phyloP scores from a whole-genome alignment of 345 rosid species.

The Populus deltoides region DNA sequence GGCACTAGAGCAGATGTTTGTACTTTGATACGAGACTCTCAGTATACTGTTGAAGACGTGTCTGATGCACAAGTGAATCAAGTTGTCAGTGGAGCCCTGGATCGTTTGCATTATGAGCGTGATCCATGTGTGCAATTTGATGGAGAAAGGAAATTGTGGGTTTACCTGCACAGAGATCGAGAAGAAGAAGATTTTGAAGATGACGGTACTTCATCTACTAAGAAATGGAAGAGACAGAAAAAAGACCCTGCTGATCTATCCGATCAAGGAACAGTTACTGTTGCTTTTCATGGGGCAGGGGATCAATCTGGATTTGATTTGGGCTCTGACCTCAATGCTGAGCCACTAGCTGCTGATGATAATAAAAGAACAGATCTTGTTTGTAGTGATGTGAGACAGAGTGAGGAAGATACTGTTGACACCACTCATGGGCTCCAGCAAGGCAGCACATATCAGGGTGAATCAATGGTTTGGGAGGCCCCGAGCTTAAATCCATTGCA shows the following conservation, averaged over 20 bases:
- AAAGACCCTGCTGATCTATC: conserved; percentile 83
- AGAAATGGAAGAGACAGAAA: conserved; percentile 98
- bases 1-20: conserved; percentile 99
- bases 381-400: conserved; percentile 43
- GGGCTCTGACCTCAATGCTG: conserved; percentile 64
- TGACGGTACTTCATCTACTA: conserved; percentile 98
- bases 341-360: conserved; percentile 46
- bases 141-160: conserved; percentile 95
- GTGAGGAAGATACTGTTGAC: conserved; percentile 50
- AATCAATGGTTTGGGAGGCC: conserved; percentile 59
- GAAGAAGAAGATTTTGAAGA: conserved; percentile 99
- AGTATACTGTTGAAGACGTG: conserved; percentile 87
- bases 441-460: conserved; percentile 37
- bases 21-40: conserved; percentile 91
- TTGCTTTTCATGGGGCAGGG: conserved; percentile 50
- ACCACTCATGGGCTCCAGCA: conserved; percentile 37
- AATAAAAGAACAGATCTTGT: conserved; percentile 44
- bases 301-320: conserved; percentile 65
- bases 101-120: conserved; percentile 96
- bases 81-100: conserved; percentile 97
- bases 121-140: conserved; percentile 99
- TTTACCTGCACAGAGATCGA: conserved; percentile 87
- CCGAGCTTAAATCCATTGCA: conserved; percentile 43
- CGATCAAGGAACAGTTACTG: conserved; percentile 71
- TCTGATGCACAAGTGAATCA: conserved; percentile 90